Conservation (phyloP, 345 rosid genomes). For the Pistacia vera region DNA sequence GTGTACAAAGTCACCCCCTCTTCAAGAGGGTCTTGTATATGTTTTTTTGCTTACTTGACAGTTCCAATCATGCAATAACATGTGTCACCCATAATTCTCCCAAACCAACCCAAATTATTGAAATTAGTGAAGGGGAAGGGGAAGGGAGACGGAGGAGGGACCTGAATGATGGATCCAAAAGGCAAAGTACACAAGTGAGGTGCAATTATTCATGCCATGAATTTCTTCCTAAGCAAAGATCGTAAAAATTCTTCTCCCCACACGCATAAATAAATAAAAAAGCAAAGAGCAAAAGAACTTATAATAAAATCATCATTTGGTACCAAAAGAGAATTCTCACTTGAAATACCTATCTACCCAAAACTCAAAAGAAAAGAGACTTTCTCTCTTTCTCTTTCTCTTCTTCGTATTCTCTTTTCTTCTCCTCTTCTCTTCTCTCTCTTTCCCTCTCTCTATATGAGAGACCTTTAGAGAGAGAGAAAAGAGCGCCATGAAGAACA, state of each 20-base stretch:
- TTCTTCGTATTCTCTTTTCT: not conserved
- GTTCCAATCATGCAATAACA: slow-evolving; percentile 50
- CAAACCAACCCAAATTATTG: slow-evolving; percentile 36
- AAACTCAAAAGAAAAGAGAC: not conserved
- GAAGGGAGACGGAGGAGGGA: slow-evolving; percentile 31
- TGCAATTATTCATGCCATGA: slow-evolving; percentile 86
- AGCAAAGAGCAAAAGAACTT: not conserved
- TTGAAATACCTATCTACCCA: no score
- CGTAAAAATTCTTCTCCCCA: slow-evolving; percentile 14
- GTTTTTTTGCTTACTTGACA: slow-evolving; percentile 36
- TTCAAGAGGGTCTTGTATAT: slow-evolving; percentile 17
- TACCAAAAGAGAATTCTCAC: not conserved
- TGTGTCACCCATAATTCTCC: slow-evolving; percentile 39
- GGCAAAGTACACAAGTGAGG: slow-evolving; percentile 56
- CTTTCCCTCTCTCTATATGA: slow-evolving; percentile 19
- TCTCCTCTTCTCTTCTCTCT: slow-evolving; percentile 20
- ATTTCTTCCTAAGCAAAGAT: slow-evolving; percentile 53
- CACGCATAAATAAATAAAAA: slow-evolving; percentile 24
- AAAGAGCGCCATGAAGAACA: slow-evolving; percentile 59
- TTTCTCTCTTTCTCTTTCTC: slow-evolving; percentile 14
- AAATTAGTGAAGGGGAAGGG: slow-evolving; percentile 29
- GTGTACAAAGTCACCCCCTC: slow-evolving; percentile 17
- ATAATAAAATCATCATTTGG: slow-evolving; percentile 22
- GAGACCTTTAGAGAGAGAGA: slow-evolving; percentile 17
- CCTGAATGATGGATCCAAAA: slow-evolving; percentile 73